These are phyloP conservation scores for Microcos paniculata DNA, from an alignment of 345 rosid species.

Conservation along the genomic window DNA sequence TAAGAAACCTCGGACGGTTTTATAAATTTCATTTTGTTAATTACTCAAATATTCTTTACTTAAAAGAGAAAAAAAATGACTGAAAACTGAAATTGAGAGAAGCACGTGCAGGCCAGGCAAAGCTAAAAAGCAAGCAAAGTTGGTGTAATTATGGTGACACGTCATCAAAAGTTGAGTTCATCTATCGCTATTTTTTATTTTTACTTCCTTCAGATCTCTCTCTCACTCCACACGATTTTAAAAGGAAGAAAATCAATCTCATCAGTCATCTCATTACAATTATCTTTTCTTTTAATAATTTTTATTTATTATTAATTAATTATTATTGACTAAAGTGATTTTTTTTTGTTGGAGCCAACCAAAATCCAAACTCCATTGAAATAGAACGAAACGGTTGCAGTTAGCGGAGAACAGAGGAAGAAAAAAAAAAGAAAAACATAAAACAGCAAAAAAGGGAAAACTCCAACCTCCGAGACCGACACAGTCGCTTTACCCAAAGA, in stretches of 20 bases:
- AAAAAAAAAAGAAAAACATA: neutral
- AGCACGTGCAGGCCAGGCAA: neutral
- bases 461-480: constrained; percentile 33
- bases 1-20: neutral
- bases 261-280: neutral
- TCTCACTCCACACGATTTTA: neutral
- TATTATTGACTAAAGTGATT: neutral
- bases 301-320: neutral
- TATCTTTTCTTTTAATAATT: neutral
- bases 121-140: neutral
- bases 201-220: neutral
- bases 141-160: neutral
- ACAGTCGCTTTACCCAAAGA: constrained; percentile 36
- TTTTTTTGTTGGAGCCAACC: neutral
- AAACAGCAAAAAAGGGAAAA: neutral
- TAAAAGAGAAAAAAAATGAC: neutral
- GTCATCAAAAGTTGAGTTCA: neutral
- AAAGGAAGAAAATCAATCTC: neutral
- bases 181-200: neutral
- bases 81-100: neutral
- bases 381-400: neutral
- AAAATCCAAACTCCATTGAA: neutral
- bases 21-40: too few species aligned
- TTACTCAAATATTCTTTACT: neutral
- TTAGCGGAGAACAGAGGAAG: neutral